Base-by-base conservation (phyloP, 2,329 filamentous ascomycete species). In the Aspergillus puulaauensis region DNA sequence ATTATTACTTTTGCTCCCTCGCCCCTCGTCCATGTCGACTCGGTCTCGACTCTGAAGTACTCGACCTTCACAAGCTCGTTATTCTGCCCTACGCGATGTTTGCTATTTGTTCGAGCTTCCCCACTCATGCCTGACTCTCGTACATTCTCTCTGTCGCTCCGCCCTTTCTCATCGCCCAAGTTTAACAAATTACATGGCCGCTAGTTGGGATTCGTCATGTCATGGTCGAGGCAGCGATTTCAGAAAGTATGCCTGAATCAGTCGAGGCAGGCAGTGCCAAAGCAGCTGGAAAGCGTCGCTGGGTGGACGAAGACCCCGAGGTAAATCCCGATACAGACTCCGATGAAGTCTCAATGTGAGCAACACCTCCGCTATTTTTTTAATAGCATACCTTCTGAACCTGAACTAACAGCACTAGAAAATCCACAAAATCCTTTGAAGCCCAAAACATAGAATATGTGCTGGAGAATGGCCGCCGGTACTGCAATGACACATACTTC, bases 401-500 rank as follows among this genome's bases (percentile, higher is more conserved):
- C 6, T 5, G 23, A 52, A 21, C 54, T 57, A 50, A 61, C 60
- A 33, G 60, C 52, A 21, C 49, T 47, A 71, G 70, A 63, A 71
- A 68, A 64, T 76, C 74, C 11, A 76, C 73, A 44, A 70, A 66
- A 54, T 76, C 73, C 14, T 64, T 69, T 57, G 66, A 68, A 27
- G 66, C 70, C 43, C 61, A 68, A 48, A 64, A 64, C 60, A 76
- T 88, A 33, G 80, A 85, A 66, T 82, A 83, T 61, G 76, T 83
- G 54, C 75, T 82, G 59, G 85, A 88, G 61, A 82, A 89, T 71
- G 84, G 80, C 44, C 83, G 86, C 21, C 80, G 73, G 24, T 82
- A 87, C 62, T 87, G 86, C 67, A 86, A 86, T 66, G 77, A 82
- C 35, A 78, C 79, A 35, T 89, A 88, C 66, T 85, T 79, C 69